Base-by-base conservation (phyloP, 352 stramenopile species). In the Poterioochromonas sp. region DNA sequence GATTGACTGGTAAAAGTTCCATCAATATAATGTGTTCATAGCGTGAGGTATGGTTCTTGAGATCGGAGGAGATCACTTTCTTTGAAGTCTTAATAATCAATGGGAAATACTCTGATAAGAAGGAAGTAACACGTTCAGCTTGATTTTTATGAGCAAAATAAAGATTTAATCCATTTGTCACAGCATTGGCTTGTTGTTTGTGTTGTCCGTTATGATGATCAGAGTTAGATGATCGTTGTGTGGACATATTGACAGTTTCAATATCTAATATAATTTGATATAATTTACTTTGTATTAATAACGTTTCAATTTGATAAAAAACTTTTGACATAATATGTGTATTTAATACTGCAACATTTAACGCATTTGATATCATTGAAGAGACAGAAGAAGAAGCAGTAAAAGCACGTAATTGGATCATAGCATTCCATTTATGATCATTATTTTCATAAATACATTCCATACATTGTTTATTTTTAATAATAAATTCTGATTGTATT, bases 11-110 rank as follows among this genome's bases (percentile, higher is more conserved):
- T 60, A 92, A 93, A 80, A 99, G 95, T 83, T 99, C 95, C 2
- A 99, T 90, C 35, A 92, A 85, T 82, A 95, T 97, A 41, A 93
- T 98, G 86, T 98, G 98, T 88, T 99, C 98, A 89, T 97, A 99
- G 84, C 98, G 98, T 22, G 29, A 37, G 74, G 96, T 95, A 87
- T 98, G 99, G 82, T 91, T 97, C 83, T 99, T 95, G 84, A 98
- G 94, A 83, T 99, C 95, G 22, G 91, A 92, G 18, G 92, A 96
- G 76, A 99, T 97, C 43, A 99, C 87, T 83, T 99, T 98, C 85
- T 98, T 98, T 68, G 92, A 93, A 54, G 92, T 92, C 87, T 98
- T 98, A 76, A 95, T 80, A 85, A 96, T 96, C 76, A 96, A 88
- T 15, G 96, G 96, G 47, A 99, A 92, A 5, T 93, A 92, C 80